Conservation (phyloP, 306 rosid genomes). For the Corylus heterophylla region DNA sequence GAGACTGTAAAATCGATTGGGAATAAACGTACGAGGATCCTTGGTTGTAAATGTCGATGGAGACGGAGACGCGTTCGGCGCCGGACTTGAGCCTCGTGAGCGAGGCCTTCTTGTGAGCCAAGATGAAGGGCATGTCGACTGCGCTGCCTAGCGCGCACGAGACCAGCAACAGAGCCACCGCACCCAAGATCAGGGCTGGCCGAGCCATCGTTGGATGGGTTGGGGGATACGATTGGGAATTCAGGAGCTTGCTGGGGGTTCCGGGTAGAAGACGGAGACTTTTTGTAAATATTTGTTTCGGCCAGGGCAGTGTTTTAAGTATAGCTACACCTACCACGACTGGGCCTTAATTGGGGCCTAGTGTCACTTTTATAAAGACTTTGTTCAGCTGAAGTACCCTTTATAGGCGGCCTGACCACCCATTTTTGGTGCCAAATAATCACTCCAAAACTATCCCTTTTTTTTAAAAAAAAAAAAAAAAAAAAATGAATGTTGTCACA, state of each 20-base stretch:
- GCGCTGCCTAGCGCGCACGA: slow-evolving; percentile 56
- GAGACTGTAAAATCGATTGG: neutral
- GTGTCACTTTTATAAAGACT: neutral
- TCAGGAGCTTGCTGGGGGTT: neutral
- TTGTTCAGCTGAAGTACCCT: too few species aligned
- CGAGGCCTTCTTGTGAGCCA: slow-evolving; percentile 93
- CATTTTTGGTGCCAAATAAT: too few species aligned
- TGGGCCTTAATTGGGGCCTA: neutral
- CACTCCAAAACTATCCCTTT: too few species aligned
- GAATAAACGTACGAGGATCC: slow-evolving; percentile 72
- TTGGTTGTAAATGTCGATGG: slow-evolving; percentile 94
- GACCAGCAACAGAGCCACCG: slow-evolving; percentile 45
- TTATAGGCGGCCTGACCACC: too few species aligned
- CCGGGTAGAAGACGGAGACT: neutral
- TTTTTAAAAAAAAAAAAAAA: too few species aligned
- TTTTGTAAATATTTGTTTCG: neutral
- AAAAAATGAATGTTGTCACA: too few species aligned
- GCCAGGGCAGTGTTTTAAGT: neutral
- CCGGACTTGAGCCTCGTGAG: slow-evolving; percentile 91
- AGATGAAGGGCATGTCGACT: slow-evolving; percentile 74
- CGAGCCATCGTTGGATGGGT: slow-evolving; percentile 53
- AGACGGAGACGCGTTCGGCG: slow-evolving; percentile 78
- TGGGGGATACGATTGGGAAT: neutral
- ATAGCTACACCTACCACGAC: neutral
- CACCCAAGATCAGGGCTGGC: slow-evolving; percentile 34